These are phyloP conservation scores for Seiridium unicorne DNA, from an alignment of 2,329 filamentous ascomycete species.

Conservation along the genomic window DNA sequence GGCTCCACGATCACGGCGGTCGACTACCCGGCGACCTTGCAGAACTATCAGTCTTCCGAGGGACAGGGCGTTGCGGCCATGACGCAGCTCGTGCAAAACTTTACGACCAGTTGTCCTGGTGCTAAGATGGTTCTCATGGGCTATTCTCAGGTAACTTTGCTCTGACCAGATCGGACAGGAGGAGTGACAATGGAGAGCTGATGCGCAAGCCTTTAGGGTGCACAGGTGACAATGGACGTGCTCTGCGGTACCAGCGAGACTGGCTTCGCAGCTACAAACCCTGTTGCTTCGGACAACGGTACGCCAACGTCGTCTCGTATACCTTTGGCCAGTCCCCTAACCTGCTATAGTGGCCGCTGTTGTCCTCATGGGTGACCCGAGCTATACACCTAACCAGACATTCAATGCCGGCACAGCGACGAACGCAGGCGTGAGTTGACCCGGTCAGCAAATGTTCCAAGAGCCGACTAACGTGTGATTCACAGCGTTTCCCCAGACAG, in stretches of 20 bases:
- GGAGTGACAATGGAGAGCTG: conserved; percentile 12
- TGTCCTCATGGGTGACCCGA: conserved; percentile 34
- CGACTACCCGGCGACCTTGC: conserved; percentile 20
- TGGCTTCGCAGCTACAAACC: conserved; percentile 14
- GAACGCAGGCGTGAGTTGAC: conserved; percentile 19
- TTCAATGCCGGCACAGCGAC: conserved; percentile 29
- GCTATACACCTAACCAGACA: conserved; percentile 22
- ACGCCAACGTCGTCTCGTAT: conserved; percentile 1
- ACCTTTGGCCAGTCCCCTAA: background rate
- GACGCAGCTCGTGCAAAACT: conserved; percentile 12
- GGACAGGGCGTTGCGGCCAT: background rate
- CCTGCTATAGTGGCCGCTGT: conserved; percentile 24
- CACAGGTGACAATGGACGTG: conserved; percentile 28
- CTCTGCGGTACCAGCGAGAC: conserved; percentile 20
- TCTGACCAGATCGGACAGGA: background rate
- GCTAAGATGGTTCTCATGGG: conserved; percentile 33
- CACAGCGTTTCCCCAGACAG: conserved; percentile 14
- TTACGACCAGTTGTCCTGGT: conserved; percentile 25
- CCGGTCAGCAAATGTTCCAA: background rate
- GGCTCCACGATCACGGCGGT: conserved; percentile 31
- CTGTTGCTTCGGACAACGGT: conserved; percentile 15
- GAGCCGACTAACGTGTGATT: too few species aligned
- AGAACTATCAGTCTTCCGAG: background rate
- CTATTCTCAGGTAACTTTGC: conserved; percentile 26
- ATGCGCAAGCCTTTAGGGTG: conserved; percentile 11